Percentiles rank a stretch among this genome's conserved stretches.
phyloP scores from a whole-genome alignment of 352 stramenopile genomes.

The Lagenidium sp. region DNA sequence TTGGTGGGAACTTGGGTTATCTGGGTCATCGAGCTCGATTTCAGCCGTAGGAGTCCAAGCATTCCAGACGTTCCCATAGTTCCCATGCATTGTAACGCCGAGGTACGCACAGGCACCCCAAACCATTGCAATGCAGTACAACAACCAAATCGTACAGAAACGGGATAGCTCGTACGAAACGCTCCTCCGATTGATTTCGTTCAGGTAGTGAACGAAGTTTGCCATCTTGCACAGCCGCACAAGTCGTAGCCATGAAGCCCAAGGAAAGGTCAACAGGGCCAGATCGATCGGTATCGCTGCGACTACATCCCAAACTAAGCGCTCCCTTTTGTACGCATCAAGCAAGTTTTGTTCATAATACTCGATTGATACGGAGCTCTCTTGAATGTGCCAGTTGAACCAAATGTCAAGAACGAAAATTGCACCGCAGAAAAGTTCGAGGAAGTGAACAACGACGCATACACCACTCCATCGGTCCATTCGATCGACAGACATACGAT shows the following conservation, averaged over 20 bases:
- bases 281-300: conserved; percentile 36
- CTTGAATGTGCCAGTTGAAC: conserved; percentile 41
- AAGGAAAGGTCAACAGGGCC: conserved; percentile 9
- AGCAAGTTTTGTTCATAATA: conserved; percentile 39
- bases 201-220: conserved; percentile 38
- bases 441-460: conserved; percentile 13
- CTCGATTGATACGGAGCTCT: conserved; percentile 32
- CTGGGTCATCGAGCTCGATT: conserved; percentile 5
- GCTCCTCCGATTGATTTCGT: conserved; percentile 14
- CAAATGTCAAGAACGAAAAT: conserved; percentile 39
- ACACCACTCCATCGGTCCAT: conserved; percentile 24
- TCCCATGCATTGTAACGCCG: conserved; percentile 1
- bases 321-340: conserved; percentile 26
- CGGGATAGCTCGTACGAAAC: conserved; percentile 15
- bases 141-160: conserved; percentile 13
- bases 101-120: conserved; percentile 18
- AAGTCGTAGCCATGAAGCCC: conserved; percentile 27
- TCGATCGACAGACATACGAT: conserved; percentile 36
- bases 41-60: conserved; percentile 9
- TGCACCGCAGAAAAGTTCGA: conserved; percentile 26
- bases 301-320: conserved; percentile 34
- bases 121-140: conserved; percentile 16
- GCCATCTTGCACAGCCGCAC: conserved; percentile 33
- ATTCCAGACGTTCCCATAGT: conserved; percentile 8
- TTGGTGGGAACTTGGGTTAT: conserved; percentile 5